Conservation (phyloP, 495 filamentous ascomycete species). For the Talaromyces nanjingensis region DNA sequence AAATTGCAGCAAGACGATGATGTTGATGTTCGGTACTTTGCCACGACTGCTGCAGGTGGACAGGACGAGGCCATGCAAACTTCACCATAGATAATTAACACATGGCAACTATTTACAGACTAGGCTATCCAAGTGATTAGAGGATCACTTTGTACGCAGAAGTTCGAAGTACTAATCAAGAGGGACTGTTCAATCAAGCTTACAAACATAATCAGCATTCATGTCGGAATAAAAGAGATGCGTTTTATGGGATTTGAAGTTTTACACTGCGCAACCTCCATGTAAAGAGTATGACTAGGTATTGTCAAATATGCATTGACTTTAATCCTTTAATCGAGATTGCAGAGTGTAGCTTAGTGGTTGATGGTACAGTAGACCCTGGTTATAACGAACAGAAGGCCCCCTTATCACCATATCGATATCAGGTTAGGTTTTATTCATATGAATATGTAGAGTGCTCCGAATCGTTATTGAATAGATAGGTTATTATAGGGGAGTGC, state of each 20-base stretch:
- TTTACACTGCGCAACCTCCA: background rate
- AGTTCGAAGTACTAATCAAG: background rate
- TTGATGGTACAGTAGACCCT: no score
- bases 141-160: constrained; percentile 2
- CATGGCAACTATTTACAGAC: background rate
- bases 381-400: no score
- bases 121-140: background rate
- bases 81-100: constrained; percentile 28
- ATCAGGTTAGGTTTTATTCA: no score
- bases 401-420: no score
- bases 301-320: background rate
- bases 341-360: background rate
- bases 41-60: constrained; percentile 56
- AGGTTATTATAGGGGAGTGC: no score
- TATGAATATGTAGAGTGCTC: no score
- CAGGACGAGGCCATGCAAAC: constrained; percentile 44
- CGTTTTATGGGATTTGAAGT: background rate
- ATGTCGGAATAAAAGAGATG: constrained; percentile 8
- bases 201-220: constrained; percentile 10
- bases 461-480: no score
- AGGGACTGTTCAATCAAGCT: constrained; percentile 1
- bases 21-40: constrained; percentile 96
- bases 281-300: constrained; percentile 1
- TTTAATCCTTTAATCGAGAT: background rate
- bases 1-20: constrained; percentile 95